Evolutionary conservation across 106 monocot genomes (phyloP).

Genomic region (Dendrobium huoshanense): DNA sequence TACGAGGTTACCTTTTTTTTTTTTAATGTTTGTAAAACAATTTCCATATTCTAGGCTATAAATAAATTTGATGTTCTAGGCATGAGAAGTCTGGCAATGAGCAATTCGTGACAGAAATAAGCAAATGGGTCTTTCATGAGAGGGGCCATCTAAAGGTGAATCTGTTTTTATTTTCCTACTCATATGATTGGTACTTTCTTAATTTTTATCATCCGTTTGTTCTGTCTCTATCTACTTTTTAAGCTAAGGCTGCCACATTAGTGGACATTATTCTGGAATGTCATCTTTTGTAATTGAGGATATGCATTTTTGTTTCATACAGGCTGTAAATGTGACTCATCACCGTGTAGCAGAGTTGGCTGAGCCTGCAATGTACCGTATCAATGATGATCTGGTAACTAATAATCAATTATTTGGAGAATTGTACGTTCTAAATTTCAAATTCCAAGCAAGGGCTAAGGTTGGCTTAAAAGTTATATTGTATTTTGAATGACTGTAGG

Average conservation of each 20-base stretch:
- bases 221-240: not conserved
- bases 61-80: slow-evolving; percentile 22
- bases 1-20: not conserved
- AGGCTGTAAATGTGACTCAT: slow-evolving; percentile 91
- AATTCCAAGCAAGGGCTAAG: not conserved
- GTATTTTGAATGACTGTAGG: slow-evolving; percentile 36
- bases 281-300: not conserved
- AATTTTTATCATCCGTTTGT: not conserved
- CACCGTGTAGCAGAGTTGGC: slow-evolving; percentile 62
- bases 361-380: slow-evolving; percentile 80
- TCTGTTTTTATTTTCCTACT: not conserved
- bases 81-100: slow-evolving; percentile 81
- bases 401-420: not conserved
- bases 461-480: not conserved
- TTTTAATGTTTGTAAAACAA: not conserved
- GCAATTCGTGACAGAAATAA: slow-evolving; percentile 82
- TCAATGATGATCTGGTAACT: slow-evolving; percentile 94
- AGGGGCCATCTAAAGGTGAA: slow-evolving; percentile 94
- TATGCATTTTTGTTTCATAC: slow-evolving; percentile 11
- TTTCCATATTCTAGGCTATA: not conserved
- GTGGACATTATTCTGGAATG: not conserved
- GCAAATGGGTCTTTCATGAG: slow-evolving; percentile 99
- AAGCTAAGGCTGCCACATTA: not conserved
- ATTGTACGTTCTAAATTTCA: not conserved
- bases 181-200: not conserved